Conservation (phyloP, 2,329 filamentous ascomycete genomes). For the Metarhizium guizhouense region DNA sequence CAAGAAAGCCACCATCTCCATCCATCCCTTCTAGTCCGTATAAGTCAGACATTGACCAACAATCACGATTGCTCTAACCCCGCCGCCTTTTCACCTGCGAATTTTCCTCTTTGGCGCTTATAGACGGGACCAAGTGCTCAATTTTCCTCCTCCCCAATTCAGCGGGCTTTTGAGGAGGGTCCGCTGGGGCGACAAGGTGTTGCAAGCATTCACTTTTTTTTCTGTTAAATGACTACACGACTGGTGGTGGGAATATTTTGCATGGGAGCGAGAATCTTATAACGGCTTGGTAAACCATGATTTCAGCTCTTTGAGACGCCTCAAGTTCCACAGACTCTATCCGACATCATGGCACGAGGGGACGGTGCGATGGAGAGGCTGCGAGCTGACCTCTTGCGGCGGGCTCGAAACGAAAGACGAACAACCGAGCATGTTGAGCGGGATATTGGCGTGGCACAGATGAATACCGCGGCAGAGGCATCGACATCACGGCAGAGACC, state of each 20-base stretch:
- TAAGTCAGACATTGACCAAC: slow-evolving; percentile 1
- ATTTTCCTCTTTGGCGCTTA: neutral
- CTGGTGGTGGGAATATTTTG: neutral
- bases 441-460: neutral
- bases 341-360: slow-evolving; percentile 12
- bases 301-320: neutral
- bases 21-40: slow-evolving; percentile 2
- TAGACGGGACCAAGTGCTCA: neutral
- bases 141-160: neutral
- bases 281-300: neutral
- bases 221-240: neutral
- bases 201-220: neutral
- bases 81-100: too few relatives aligned
- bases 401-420: slow-evolving; percentile 18
- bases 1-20: neutral
- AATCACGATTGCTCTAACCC: neutral
- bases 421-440: neutral
- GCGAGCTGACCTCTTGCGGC: slow-evolving; percentile 21
- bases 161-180: neutral
- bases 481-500: neutral
- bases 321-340: neutral
- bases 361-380: slow-evolving; percentile 21
- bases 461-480: slow-evolving; percentile 6
- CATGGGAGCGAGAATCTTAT: too few relatives aligned
- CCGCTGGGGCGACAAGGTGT: neutral